Evolutionary conservation across 495 filamentous ascomycete species (phyloP), one percentile per base, ranked within the genome.

Genomic region (Penicillium silybi): DNA sequence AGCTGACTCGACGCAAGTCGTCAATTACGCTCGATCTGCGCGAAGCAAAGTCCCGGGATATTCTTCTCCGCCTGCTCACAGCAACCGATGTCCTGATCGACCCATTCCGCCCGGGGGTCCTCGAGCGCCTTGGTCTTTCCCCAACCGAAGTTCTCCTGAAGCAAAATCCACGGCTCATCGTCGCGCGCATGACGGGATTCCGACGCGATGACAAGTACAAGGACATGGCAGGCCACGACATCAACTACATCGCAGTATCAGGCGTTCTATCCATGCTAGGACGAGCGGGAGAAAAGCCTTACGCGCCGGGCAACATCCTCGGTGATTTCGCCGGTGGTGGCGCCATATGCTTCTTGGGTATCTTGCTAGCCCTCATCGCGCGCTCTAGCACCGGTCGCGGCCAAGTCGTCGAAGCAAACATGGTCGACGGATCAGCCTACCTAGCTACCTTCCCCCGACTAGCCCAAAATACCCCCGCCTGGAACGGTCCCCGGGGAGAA

Each of bases 161-260:
- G 43, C 67, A 66, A 4, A 96, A 96, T 59, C 85, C 86, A n/a
- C 77, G 85, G 2, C 70, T 97, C 2, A 81, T 97, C 44, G 83
- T 95, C 39, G 89, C 80, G 5, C 86, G 92, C 15, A 81, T 97
- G 74, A 92, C 91, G 6, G 92, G 92, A 0, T 96, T 96, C 65
- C 79, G 92, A 5, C 80, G 90, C 20, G 89, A 92, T 61, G 91
- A 92, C 1, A 84, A 83, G 56, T 97, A 95, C 68, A 80, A 80
- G 38, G 61, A 75, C 52, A 96, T 96, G 90, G 92, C 92, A 0
- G 92, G 92, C n/a, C 92, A 97, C 58, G 92, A 97, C 64, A 96
- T 97, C 64, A 97, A 97, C 62, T 97, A 96, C 68, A 84, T 97
- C 19, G 88, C 92, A 29, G 89, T 95, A 0, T 88, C 86, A 1